Base-by-base conservation (phyloP, 139 green algal species). In the Limnomonas spitsbergensis region DNA sequence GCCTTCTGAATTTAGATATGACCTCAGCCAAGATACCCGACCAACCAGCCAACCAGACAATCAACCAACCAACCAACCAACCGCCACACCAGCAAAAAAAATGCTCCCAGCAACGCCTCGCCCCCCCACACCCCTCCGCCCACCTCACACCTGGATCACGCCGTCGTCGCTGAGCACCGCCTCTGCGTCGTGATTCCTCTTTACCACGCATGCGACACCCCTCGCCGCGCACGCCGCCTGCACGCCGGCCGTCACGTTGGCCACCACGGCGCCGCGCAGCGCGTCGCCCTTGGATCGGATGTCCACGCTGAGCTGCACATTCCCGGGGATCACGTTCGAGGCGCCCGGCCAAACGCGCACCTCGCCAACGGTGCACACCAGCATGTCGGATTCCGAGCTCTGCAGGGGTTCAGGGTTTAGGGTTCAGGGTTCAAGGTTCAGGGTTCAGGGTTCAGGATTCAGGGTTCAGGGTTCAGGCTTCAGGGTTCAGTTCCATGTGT, bases 361-460 rank as follows among this genome's bases (percentile, higher is more conserved):
- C 3, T 91, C 82, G n/a, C 94, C 94, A 39, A 96, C 92, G 0
- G 93, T 98, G 84, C 94, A 98, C 54, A 98, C 92, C 76, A 98
- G 88, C 67, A 75, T 81, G 14, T 86, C 85, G 7, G 83, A 73
- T 2, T 82, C 76, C 20, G 38, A 35, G 71, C 39, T 53, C 70
- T 76, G 39, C 70, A 73, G 3, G n/a, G n/a, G n/a, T n/a, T n/a
- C n/a, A n/a, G n/a, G n/a, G n/a, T n/a, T n/a, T n/a, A n/a, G n/a
- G n/a, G n/a, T n/a, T n/a, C n/a, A n/a, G n/a, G n/a, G n/a, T n/a
- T n/a, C n/a, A n/a, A n/a, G n/a, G n/a, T n/a, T n/a, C n/a, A n/a
- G n/a, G n/a, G n/a, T n/a, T n/a, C n/a, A n/a, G n/a, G n/a, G n/a
- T n/a, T n/a, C n/a, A n/a, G n/a, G n/a, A n/a, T n/a, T n/a, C n/a